Evolutionary conservation across 176 grass and related monocot species (phyloP), one percentile per base, ranked within the genome.

Genomic region (Rhynchospora tenuis): DNA sequence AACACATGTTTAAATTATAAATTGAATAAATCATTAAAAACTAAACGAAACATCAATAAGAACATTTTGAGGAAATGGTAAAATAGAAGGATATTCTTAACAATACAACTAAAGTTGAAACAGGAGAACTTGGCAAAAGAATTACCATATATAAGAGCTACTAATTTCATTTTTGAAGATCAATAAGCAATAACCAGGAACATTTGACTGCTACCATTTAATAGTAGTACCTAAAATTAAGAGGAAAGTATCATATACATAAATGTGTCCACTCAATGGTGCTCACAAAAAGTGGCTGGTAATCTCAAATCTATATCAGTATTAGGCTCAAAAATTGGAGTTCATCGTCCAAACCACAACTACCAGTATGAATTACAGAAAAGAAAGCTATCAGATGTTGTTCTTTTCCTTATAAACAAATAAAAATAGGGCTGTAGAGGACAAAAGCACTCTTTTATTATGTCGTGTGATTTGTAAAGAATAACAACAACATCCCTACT

Each of bases 141-240:
- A 88, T 73, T 88, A 97, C 94, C 94, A 97, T 94, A 97, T 94
- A 70, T 82, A 90, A 20, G 82, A 89, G 82, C 94, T 94, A 85
- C 89, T 86, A 78, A 85, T 83, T 78, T 89, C 68, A 84, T 97
- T 91, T 69, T 94, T 86, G 88, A 97, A 97, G 78, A 86, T 94
- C 84, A 97, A 74, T 58, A 85, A 88, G 67, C 92, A 87, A 63
- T 97, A 89, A 55, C 85, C 74, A 73, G 86, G 68, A 50, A 83
- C 71, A 82, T 92, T 88, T 85, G 94, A 89, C 83, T 97, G 89
- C 60, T 87, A 88, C 91, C 90, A 94, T 78, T 88, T 94, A 77
- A 97, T 94, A 59, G 92, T 90, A 46, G 84, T 94, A 86, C 87
- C 94, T 97, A 83, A 45, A 76, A 88, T 73, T 44, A 42, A 64